Percentiles rank a stretch among this genome's conserved stretches.
Evolutionary conservation across 2,329 filamentous ascomycete genomes (phyloP).

Genomic region (Calonectria leucothoes): DNA sequence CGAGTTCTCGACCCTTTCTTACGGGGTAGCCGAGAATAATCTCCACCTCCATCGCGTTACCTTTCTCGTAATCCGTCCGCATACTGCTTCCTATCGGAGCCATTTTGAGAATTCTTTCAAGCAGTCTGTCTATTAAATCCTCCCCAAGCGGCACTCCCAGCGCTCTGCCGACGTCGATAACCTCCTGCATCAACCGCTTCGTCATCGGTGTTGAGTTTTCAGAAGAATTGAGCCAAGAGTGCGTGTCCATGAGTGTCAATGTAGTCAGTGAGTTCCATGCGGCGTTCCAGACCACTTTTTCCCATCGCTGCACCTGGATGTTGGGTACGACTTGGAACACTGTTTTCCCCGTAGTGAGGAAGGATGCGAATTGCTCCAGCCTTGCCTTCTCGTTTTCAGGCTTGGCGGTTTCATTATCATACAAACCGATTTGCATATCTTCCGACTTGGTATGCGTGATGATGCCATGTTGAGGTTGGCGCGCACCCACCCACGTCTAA

Average conservation of each 20-base stretch:
- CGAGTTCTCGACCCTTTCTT: constrained; percentile 63
- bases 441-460: constrained; percentile 64
- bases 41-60: constrained; percentile 70
- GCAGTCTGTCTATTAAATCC: constrained; percentile 58
- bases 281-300: constrained; percentile 70
- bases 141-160: constrained; percentile 60
- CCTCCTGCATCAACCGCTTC: constrained; percentile 61
- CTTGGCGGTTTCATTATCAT: constrained; percentile 50
- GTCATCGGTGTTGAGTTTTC: constrained; percentile 61
- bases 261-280: constrained; percentile 72
- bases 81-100: constrained; percentile 62
- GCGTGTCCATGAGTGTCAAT: constrained; percentile 64
- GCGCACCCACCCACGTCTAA: constrained; percentile 64
- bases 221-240: constrained; percentile 59
- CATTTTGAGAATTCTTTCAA: constrained; percentile 59
- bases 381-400: constrained; percentile 46
- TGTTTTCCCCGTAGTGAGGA: constrained; percentile 56
- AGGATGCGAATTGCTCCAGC: constrained; percentile 53
- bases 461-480: constrained; percentile 60
- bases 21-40: constrained; percentile 72
- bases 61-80: constrained; percentile 68
- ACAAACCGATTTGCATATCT: constrained; percentile 66
- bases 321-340: constrained; percentile 61
- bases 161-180: constrained; percentile 67
- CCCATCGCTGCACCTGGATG: constrained; percentile 68